phyloP scores from a whole-genome alignment of 768 basidiomycete genomes.

The Calvatia gigantea region DNA sequence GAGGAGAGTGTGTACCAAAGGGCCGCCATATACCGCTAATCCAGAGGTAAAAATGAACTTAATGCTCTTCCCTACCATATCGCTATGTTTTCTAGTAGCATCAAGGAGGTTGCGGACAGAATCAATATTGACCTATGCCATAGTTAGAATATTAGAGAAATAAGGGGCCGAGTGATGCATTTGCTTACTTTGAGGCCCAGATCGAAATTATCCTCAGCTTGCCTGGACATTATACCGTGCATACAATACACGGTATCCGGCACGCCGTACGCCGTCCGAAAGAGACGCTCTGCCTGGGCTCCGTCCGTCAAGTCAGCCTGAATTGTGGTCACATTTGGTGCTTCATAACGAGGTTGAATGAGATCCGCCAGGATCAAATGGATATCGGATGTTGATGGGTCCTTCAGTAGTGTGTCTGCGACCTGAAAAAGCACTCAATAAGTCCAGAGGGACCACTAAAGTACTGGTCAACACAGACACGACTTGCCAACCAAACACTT shows the following conservation, averaged over 20 bases:
- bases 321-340: conserved; percentile 28
- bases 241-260: conserved; percentile 45
- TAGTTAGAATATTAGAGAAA: neutral
- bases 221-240: conserved; percentile 63
- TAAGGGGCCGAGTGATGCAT: neutral
- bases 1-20: conserved; percentile 28
- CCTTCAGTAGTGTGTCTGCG: conserved; percentile 27
- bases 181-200: conserved; percentile 42
- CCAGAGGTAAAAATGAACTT: conserved; percentile 60
- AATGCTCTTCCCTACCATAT: conserved; percentile 23
- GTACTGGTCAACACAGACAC: conserved; percentile 22
- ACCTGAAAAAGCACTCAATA: conserved; percentile 24
- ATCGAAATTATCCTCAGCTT: conserved; percentile 58
- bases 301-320: conserved; percentile 39
- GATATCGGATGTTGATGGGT: conserved; percentile 31
- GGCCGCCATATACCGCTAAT: conserved; percentile 58
- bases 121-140: conserved; percentile 48
- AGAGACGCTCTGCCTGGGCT: conserved; percentile 31
- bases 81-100: conserved; percentile 26
- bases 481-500: conserved; percentile 35
- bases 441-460: neutral
- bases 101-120: conserved; percentile 46
- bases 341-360: conserved; percentile 32
- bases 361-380: conserved; percentile 52
- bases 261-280: conserved; percentile 34